Evolutionary conservation across 495 filamentous ascomycete species (phyloP).

Genomic region (Neurospora sp.): DNA sequence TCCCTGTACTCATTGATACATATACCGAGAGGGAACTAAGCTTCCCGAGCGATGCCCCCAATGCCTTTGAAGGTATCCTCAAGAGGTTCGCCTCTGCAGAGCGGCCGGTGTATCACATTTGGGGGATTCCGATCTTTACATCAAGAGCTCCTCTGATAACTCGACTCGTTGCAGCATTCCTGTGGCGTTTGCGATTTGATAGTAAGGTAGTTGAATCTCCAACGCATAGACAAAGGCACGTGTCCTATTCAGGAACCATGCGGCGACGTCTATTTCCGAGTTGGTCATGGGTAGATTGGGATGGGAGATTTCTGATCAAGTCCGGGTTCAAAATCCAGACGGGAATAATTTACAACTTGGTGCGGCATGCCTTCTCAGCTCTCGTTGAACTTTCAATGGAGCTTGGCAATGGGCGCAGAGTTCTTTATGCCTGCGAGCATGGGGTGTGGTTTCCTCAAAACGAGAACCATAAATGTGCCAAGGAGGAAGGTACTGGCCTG

Average conservation of each 20-base stretch:
- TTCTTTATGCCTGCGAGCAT: too few species aligned
- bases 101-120: not conserved
- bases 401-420: too few species aligned
- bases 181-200: too few species aligned
- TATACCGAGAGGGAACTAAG: not conserved
- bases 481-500: too few species aligned
- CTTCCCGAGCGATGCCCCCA: not conserved
- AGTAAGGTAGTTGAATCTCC: too few species aligned
- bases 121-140: not conserved
- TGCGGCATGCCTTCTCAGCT: not conserved
- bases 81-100: not conserved
- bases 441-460: too few species aligned
- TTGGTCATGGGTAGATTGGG: not conserved
- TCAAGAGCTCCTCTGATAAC: too few species aligned
- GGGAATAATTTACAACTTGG: not conserved
- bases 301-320: not conserved
- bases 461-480: too few species aligned
- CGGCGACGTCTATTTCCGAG: not conserved
- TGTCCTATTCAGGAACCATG: not conserved
- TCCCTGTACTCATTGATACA: not conserved
- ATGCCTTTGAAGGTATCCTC: constrained; percentile 1
- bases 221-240: too few species aligned
- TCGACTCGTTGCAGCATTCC: too few species aligned
- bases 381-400: not conserved
- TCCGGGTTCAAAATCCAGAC: not conserved